Percentiles rank a stretch among this genome's conserved stretches.
These are phyloP conservation scores for Crithidia sp. DNA, from an alignment of 208 protist genomes.

Conservation along the genomic window DNA sequence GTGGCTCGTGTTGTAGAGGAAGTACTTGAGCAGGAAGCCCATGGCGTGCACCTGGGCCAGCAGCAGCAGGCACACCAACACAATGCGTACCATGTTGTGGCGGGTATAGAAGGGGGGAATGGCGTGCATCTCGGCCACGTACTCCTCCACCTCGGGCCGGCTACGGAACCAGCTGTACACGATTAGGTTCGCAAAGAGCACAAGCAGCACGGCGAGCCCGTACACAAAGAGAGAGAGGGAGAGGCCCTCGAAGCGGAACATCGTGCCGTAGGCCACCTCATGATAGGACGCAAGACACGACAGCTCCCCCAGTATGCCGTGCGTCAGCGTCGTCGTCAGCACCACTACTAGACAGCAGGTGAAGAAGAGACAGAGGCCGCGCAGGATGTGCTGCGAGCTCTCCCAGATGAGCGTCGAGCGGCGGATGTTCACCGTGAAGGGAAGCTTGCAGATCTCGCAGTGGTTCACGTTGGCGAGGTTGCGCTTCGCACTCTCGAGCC, in stretches of 20 bases:
- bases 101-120: slow-evolving; percentile 68
- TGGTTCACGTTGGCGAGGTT: slow-evolving; percentile 71
- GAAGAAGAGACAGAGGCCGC: slow-evolving; percentile 41
- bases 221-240: slow-evolving; percentile 64
- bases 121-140: slow-evolving; percentile 52
- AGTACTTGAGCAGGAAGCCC: slow-evolving; percentile 68
- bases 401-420: slow-evolving; percentile 50
- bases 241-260: slow-evolving; percentile 62
- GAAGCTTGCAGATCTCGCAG: slow-evolving; percentile 82
- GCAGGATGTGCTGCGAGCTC: slow-evolving; percentile 48
- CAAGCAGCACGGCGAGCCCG: slow-evolving; percentile 43
- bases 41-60: slow-evolving; percentile 55
- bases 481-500: slow-evolving; percentile 71
- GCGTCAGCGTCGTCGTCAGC: slow-evolving; percentile 34
- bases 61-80: slow-evolving; percentile 38
- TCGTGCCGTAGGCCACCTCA: slow-evolving; percentile 57
- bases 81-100: slow-evolving; percentile 38
- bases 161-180: slow-evolving; percentile 75
- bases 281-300: slow-evolving; percentile 67
- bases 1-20: slow-evolving; percentile 61
- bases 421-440: slow-evolving; percentile 61
- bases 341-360: slow-evolving; percentile 38
- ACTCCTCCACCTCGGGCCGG: slow-evolving; percentile 49
- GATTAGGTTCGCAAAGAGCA: slow-evolving; percentile 48
- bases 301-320: slow-evolving; percentile 52